phyloP scores from a whole-genome alignment of 1,139 yeast genomes.

The Nakaseomyces sp. region DNA sequence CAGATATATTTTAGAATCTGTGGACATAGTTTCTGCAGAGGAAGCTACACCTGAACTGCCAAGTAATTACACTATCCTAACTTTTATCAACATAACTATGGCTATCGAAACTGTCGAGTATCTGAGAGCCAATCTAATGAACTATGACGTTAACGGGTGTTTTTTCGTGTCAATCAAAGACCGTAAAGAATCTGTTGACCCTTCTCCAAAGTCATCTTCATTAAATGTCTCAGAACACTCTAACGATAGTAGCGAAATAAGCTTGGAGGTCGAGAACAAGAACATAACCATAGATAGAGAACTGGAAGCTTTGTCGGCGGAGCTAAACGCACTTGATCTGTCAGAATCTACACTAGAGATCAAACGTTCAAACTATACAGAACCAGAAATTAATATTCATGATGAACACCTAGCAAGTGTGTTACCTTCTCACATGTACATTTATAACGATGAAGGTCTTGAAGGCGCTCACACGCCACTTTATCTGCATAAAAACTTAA shows the following conservation, averaged over 20 bases:
- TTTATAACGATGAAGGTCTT: neutral
- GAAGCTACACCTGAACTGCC: constrained; percentile 10
- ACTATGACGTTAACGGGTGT: constrained; percentile 47
- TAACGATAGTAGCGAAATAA: neutral
- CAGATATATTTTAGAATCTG: constrained; percentile 63
- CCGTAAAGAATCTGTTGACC: constrained; percentile 5
- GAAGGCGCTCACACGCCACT: neutral
- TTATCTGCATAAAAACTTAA: constrained; percentile 1
- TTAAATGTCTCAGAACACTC: constrained; percentile 2
- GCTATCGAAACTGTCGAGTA: constrained; percentile 75
- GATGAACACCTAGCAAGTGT: constrained; percentile 6
- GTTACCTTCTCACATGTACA: neutral
- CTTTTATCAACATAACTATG: constrained; percentile 70
- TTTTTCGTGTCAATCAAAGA: constrained; percentile 41
- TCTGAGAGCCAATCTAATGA: constrained; percentile 41
- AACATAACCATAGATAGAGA: constrained; percentile 4
- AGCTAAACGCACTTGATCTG: neutral
- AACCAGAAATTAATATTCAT: constrained; percentile 9
- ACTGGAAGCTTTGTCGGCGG: neutral
- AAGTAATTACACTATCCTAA: constrained; percentile 63
- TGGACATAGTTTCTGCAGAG: constrained; percentile 49
- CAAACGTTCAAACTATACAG: constrained; percentile 8
- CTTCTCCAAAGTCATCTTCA: constrained; percentile 15
- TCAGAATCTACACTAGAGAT: constrained; percentile 2
- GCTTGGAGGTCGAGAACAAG: neutral